Evolutionary conservation across 2,329 filamentous ascomycete species (phyloP).

Genomic region (Blastomyces silverae): DNA sequence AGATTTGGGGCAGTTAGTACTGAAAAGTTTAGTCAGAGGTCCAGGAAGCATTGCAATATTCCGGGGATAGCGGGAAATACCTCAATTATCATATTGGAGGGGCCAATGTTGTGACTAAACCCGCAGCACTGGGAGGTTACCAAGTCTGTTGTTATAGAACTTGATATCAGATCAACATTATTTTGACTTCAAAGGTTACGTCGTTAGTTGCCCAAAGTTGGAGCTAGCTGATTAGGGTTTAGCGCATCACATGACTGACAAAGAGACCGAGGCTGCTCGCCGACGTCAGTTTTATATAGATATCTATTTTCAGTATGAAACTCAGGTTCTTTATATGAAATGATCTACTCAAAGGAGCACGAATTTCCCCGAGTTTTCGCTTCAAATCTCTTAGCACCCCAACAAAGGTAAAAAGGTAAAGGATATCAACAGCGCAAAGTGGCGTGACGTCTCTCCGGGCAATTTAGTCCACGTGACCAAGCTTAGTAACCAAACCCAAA

Average conservation of each 20-base stretch:
- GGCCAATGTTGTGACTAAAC: constrained; percentile 1
- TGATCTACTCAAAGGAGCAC: not conserved
- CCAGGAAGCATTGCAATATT: not conserved
- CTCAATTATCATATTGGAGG: constrained; percentile 5
- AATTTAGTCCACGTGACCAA: not conserved
- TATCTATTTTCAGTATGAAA: not conserved
- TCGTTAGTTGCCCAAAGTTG: not conserved
- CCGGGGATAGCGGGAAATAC: not conserved
- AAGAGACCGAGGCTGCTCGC: not conserved
- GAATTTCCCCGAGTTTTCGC: not conserved
- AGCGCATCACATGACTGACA: not conserved
- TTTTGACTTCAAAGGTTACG: no score
- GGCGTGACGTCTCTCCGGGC: not conserved
- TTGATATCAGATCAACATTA: not conserved
- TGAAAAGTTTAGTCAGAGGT: not conserved
- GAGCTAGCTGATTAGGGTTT: not conserved
- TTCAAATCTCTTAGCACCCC: not conserved
- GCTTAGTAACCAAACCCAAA: constrained; percentile 6
- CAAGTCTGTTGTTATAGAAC: not conserved
- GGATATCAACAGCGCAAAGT: not conserved
- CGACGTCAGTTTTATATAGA: not conserved
- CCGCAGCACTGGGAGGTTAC: not conserved
- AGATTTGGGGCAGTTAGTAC: not conserved
- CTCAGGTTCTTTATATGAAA: not conserved
- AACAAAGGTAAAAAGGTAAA: not conserved